Base-by-base conservation (phyloP, 2,329 filamentous ascomycete species). In the Dryadomyces quercivorus region DNA sequence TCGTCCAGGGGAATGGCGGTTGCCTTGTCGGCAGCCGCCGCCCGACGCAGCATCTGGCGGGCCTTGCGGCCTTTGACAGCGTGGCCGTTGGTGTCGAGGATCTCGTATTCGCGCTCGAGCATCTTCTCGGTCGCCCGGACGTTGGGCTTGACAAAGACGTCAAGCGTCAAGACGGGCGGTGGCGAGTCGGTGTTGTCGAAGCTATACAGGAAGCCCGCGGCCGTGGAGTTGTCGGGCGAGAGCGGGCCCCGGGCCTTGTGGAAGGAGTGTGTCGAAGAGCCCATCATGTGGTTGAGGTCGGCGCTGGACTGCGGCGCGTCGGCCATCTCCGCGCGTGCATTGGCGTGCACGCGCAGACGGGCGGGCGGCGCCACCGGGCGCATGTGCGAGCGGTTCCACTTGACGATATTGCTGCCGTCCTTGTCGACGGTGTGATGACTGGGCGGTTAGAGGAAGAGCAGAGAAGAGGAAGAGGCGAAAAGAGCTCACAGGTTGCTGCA, bases 101-200 rank as follows among this genome's bases (percentile, higher is more conserved):
- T 68, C 63, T 74, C 72, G 59, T 75, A 75, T 62, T 75, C 73
- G 59, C 70, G 70, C 64, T 73, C 70, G 45, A 75, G 67, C 51
- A 74, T 63, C 59, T 67, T 69, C 62, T 75, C 72, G 36, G 70
- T 75, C 51, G 68, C 70, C 2, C 65, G 62, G 59, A 53, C 65
- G 55, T 62, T 67, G 61, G 56, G 62, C 63, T 66, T 69, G 61
- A 67, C 61, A 45, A 67, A 66, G 45, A 60, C 59, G 53, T 65
- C 66, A 1, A 75, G 68, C 10, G 70, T 66, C 51, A 74, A 57
- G 2, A 70, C 65, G 54, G 62, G 63, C 46, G 67, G 67, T 0
- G 72, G 72, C 6, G 66, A 68, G 49, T 70, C 67, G 18, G 58
- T 53, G 50, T 64, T 63, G 61, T 75, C 72, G 58, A 71, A 75